Base-by-base conservation (phyloP, 495 filamentous ascomycete species). In the Thermothielavioides terrestris region DNA sequence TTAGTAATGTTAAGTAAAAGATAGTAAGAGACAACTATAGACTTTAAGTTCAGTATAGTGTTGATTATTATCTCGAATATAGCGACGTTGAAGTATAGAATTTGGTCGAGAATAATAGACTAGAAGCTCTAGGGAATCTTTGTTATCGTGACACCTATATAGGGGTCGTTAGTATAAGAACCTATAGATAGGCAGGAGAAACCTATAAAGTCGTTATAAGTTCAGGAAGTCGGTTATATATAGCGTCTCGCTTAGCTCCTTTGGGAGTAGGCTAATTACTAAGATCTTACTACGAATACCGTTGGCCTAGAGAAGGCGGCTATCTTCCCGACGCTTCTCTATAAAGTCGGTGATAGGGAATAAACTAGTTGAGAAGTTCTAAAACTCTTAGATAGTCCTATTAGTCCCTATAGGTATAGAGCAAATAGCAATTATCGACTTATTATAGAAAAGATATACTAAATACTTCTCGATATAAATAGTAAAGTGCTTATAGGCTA, bases 11-110 rank as follows among this genome's bases (percentile, higher is more conserved):
- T 58, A 6, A 65, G 26, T 14, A 61, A n/a, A 0, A 46, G 21
- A 37, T 60, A 65, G 15, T 54, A 50, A 1, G 53, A 50, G 37
- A 65, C 59, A 15, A 54, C 26, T 10, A 63, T 15, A 0, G 40
- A 42, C 37, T 56, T 38, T 1, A 65, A 42, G n/a, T 61, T 61
- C 1, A 56, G 58, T 58, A 63, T 61, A 0, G 47, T 38, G 1
- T 46, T 42, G 4, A 65, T 4, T 35, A 63, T 49, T 18, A 56
- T n/a, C 23, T 54, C 52, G 11, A 63, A 41, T 36, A 58, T 17
- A 0, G 11, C 1, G 11, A 32, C 11, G 34, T 54, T 38, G 4
- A 65, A 42, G 17, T 37, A 63, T 0, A 49, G 55, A 5, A 65
- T n/a, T 26, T 53, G 46, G 45, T 63, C 52, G 6, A 65, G 21